Evolutionary conservation across 2,329 filamentous ascomycete species (phyloP).

Genomic region (Ceratocystiopsis brevicomis): DNA sequence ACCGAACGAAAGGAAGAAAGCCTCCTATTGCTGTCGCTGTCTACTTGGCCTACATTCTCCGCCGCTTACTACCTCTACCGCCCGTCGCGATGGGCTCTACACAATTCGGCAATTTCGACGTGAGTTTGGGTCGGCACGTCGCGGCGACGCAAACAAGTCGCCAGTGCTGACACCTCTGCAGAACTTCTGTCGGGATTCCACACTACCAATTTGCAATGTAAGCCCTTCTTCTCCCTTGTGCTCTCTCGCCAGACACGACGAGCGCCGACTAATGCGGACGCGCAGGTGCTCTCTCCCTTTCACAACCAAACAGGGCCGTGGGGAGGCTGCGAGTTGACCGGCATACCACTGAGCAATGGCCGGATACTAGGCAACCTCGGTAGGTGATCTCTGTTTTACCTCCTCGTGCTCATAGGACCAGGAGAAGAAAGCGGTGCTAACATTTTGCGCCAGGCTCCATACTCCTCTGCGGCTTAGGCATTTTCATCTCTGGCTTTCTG

Average conservation of each 20-base stretch:
- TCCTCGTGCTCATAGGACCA: background rate
- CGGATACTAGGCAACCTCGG: slow-evolving; percentile 65
- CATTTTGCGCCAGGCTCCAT: slow-evolving; percentile 54
- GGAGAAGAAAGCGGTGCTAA: slow-evolving; percentile 7
- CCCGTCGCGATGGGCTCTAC: slow-evolving; percentile 35
- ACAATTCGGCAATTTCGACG: slow-evolving; percentile 41
- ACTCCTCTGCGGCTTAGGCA: slow-evolving; percentile 59
- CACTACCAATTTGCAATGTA: slow-evolving; percentile 71
- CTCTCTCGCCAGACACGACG: background rate
- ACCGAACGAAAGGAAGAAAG: no score
- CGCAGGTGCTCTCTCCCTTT: slow-evolving; percentile 42
- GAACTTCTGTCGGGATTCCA: slow-evolving; percentile 72
- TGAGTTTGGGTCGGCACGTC: slow-evolving; percentile 15
- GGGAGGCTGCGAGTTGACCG: slow-evolving; percentile 56
- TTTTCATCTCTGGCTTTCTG: slow-evolving; percentile 46
- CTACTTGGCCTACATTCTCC: no score
- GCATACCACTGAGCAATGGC: slow-evolving; percentile 50
- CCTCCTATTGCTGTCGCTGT: no score
- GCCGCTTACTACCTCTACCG: slow-evolving; percentile 4
- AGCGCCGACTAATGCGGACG: background rate
- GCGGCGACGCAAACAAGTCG: no score
- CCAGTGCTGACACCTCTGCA: slow-evolving; percentile 17
- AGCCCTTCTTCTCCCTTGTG: slow-evolving; percentile 18
- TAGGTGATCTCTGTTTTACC: slow-evolving; percentile 21
- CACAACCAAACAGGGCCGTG: slow-evolving; percentile 40